Conservation (phyloP, 352 stramenopile genomes). For the Pythium phragmiticola region DNA sequence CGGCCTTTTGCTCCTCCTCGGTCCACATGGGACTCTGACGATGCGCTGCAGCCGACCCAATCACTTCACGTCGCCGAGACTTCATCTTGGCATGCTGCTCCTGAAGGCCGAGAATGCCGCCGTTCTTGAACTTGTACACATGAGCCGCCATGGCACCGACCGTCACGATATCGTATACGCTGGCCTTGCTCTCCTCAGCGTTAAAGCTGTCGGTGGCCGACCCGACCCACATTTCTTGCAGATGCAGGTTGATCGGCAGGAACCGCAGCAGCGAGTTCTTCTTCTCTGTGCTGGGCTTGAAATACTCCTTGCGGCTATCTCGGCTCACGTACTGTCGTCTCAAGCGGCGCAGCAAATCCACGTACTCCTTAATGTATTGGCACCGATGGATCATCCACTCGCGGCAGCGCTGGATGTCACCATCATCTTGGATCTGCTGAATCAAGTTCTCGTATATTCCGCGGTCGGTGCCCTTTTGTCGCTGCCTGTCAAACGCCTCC, state of each 20-base stretch:
- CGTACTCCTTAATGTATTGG: conserved; percentile 66
- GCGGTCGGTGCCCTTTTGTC: conserved; percentile 75
- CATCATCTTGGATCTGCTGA: conserved; percentile 87
- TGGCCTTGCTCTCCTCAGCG: conserved; percentile 30
- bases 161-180: conserved; percentile 85
- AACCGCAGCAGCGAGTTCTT: conserved; percentile 80
- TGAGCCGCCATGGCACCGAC: conserved; percentile 85
- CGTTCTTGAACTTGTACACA: conserved; percentile 89
- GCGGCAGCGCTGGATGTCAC: conserved; percentile 75
- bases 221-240: conserved; percentile 87
- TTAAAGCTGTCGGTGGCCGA: conserved; percentile 33
- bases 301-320: conserved; percentile 77
- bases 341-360: conserved; percentile 59
- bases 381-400: conserved; percentile 84
- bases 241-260: conserved; percentile 80
- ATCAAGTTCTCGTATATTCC: conserved; percentile 89
- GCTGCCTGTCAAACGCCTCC: conserved; percentile 72
- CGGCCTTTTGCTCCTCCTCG: conserved; percentile 78
- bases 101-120: conserved; percentile 72
- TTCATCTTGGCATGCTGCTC: conserved; percentile 75
- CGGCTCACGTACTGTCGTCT: conserved; percentile 65
- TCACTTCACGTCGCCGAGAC: conserved; percentile 48
- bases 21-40: conserved; percentile 79
- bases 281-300: conserved; percentile 86
- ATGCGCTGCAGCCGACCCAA: conserved; percentile 41